Base-by-base conservation (phyloP, 768 basidiomycete genomes). In the Boletus rex-veris region DNA sequence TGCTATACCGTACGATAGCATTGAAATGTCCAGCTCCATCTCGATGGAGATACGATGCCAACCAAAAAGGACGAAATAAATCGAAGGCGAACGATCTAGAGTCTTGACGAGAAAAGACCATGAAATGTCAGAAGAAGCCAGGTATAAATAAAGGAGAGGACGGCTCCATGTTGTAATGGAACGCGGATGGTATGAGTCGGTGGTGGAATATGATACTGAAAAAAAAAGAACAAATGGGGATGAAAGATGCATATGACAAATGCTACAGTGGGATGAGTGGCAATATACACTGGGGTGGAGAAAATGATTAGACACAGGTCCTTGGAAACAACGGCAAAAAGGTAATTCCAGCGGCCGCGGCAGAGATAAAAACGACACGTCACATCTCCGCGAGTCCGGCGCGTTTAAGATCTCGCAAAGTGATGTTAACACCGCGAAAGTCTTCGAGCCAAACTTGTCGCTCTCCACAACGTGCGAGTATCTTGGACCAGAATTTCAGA, bases 361-460 rank as follows among this genome's bases (percentile, higher is more conserved):
- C 8, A 46, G 21, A 36, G 33, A 45, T 30, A 53, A 48, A 37
- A 28, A 33, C 9, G 30, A 36, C 15, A 18, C 33, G 28, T 58
- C 35, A 64, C 15, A 43, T 46, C 28, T 62, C 56, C 33, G 30
- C 58, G 11, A 69, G 61, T 19, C 68, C 68, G 7, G 73, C 75
- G 4, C 75, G 70, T 46, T 68, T 69, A 11, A 78, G 67, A 45
- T 74, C 73, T 47, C 77, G 71, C 48, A 67, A 58, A 28, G 80
- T 83, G 54, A 86, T 73, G 64, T 84, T 84, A 18, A 80, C 71
- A 16, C 86, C 86, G 1, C 66, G 65, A 58, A 77, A 85, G 64
- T 87, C 84, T 70, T 88, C 84, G 47, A 88, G 67, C 77, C 80
- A 83, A 53, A 88, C 83, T 35, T 74, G 77, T 8, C 78, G 73